phyloP scores from a whole-genome alignment of 2,329 filamentous ascomycete species.

The Phyllachora maydis region DNA sequence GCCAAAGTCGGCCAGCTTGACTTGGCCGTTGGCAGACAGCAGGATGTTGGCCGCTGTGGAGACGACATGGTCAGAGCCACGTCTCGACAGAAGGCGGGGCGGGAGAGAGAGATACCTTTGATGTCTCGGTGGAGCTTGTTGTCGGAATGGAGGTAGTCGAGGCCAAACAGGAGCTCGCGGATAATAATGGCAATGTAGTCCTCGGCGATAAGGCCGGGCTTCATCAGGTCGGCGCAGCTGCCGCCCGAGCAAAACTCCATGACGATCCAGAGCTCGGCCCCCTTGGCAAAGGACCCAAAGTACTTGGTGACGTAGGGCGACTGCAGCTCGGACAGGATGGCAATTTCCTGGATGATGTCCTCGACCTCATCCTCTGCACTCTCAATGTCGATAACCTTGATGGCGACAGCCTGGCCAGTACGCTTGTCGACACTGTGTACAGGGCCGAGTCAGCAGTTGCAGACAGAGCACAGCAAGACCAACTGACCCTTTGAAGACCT shows the following conservation, averaged over 20 bases:
- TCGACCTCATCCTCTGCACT: slow-evolving; percentile 98
- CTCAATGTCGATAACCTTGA: slow-evolving; percentile 97
- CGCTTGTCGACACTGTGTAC: slow-evolving; percentile 66
- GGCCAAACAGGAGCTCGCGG: slow-evolving; percentile 66
- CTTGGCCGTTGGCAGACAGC: slow-evolving; percentile 74
- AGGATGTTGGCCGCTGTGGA: slow-evolving; percentile 75
- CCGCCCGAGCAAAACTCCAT: slow-evolving; percentile 99
- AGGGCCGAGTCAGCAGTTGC: slow-evolving; percentile 4
- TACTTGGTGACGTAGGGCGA: slow-evolving; percentile 96
- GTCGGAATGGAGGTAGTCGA: slow-evolving; percentile 87
- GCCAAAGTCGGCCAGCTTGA: slow-evolving; percentile 93
- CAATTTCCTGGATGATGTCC: slow-evolving; percentile 97
- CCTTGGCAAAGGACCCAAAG: slow-evolving; percentile 90
- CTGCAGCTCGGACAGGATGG: slow-evolving; percentile 86
- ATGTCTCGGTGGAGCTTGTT: slow-evolving; percentile 94
- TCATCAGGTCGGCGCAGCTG: slow-evolving; percentile 90
- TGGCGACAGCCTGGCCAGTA: slow-evolving; percentile 83
- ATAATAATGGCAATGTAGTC: slow-evolving; percentile 96
- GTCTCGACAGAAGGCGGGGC: too few relatives aligned
- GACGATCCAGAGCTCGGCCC: slow-evolving; percentile 94
- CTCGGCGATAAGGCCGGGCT: slow-evolving; percentile 75
- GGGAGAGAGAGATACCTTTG: too few relatives aligned
- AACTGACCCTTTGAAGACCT: slow-evolving; percentile 86
- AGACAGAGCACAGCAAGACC: neutral
- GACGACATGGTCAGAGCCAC: too few relatives aligned